Conservation (phyloP, 2,329 filamentous ascomycete species). For the Arthrobotrys musiformis region DNA sequence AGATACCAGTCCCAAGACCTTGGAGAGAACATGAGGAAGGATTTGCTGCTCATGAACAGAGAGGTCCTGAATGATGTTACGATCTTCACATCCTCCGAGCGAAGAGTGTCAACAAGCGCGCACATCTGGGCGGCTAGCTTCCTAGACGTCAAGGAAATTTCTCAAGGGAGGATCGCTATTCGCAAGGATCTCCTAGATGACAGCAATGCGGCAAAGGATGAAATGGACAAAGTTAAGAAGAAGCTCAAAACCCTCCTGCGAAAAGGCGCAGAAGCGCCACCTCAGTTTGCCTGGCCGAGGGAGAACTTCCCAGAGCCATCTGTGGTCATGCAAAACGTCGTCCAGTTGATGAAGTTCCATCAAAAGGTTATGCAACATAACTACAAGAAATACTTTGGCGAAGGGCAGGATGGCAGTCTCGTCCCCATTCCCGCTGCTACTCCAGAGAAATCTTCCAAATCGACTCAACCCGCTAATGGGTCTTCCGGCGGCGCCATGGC, state of each 20-base stretch:
- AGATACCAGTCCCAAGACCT: slow-evolving; percentile 96
- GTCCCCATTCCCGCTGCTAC: neutral
- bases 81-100: slow-evolving; percentile 94
- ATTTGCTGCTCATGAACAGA: slow-evolving; percentile 89
- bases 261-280: slow-evolving; percentile 90
- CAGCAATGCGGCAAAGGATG: slow-evolving; percentile 97
- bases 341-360: slow-evolving; percentile 98
- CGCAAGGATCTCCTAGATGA: slow-evolving; percentile 96
- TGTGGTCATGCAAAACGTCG: slow-evolving; percentile 88
- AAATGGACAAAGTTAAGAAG: slow-evolving; percentile 98
- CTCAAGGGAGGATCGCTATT: slow-evolving; percentile 85
- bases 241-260: slow-evolving; percentile 92
- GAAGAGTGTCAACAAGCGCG: slow-evolving; percentile 89
- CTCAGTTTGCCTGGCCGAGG: slow-evolving; percentile 96
- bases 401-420: slow-evolving; percentile 11
- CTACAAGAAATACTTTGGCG: slow-evolving; percentile 76
- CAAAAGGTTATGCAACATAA: slow-evolving; percentile 95
- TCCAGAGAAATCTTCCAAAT: neutral
- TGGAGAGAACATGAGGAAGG: slow-evolving; percentile 94
- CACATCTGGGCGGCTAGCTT: slow-evolving; percentile 96
- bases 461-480: neutral
- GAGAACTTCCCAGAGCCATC: slow-evolving; percentile 93
- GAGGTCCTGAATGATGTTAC: slow-evolving; percentile 91
- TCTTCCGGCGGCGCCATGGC: slow-evolving; percentile 58
- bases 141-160: slow-evolving; percentile 83